phyloP scores from a whole-genome alignment of 73 alveolate species.

The Tetrahymena thermophila region DNA sequence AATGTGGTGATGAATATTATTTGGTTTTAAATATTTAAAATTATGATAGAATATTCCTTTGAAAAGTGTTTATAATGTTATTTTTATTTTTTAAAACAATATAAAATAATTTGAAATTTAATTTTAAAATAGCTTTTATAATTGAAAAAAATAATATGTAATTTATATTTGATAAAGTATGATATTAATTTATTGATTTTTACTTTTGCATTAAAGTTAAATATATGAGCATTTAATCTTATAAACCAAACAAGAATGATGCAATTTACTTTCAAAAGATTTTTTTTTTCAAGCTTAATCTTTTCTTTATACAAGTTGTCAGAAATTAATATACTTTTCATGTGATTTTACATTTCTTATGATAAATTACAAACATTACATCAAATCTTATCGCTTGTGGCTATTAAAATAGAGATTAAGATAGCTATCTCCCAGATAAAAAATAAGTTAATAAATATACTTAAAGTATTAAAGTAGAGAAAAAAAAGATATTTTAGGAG shows the following conservation, averaged over 20 bases:
- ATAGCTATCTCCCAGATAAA: not conserved
- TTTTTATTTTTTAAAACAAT: too few species aligned
- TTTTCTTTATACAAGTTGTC: not conserved
- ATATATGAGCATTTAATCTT: not conserved
- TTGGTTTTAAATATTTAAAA: too few species aligned
- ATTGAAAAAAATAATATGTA: not conserved
- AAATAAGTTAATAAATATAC: not conserved
- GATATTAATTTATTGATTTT: not conserved
- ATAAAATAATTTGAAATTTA: too few species aligned
- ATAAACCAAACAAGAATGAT: not conserved
- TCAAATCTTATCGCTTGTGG: not conserved
- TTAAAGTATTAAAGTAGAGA: not conserved
- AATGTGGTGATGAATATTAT: too few species aligned
- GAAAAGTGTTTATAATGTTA: too few species aligned
- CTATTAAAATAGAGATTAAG: not conserved
- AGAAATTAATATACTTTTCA: not conserved
- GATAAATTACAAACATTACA: not conserved
- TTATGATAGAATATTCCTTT: too few species aligned
- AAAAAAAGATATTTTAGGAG: not conserved
- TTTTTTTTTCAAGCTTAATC: not conserved
- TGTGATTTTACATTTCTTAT: not conserved
- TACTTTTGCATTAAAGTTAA: not conserved
- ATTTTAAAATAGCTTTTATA: too few species aligned
- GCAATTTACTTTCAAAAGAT: not conserved
- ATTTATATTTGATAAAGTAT: not conserved